phyloP scores from a whole-genome alignment of 345 rosid species.

The Syzygium jambos region DNA sequence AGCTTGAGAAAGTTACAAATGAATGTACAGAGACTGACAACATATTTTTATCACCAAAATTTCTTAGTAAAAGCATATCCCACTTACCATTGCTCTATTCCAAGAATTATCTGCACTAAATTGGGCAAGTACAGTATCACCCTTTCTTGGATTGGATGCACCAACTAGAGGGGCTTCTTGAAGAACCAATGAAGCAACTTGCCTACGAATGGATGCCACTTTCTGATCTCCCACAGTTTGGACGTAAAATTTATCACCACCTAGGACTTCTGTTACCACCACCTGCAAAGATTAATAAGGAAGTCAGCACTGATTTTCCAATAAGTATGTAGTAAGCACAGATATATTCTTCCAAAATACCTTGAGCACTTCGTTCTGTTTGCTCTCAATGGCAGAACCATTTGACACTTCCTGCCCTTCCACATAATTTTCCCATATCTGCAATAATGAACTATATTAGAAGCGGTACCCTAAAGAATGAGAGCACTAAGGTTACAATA shows the following conservation, averaged over 20 bases:
- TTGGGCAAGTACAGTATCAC: constrained; percentile 90
- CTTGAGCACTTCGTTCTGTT: constrained; percentile 83
- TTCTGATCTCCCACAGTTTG: constrained; percentile 78
- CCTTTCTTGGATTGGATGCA: constrained; percentile 77
- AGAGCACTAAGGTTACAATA: background rate
- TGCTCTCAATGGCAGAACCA: constrained; percentile 59
- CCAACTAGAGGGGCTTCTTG: constrained; percentile 78
- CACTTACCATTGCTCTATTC: constrained; percentile 93
- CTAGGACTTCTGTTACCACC: constrained; percentile 81
- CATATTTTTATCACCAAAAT: background rate
- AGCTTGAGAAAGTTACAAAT: background rate
- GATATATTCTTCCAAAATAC: constrained; percentile 15
- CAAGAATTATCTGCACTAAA: constrained; percentile 93
- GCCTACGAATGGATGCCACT: constrained; percentile 71
- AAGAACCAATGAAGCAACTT: constrained; percentile 63
- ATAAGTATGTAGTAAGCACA: background rate
- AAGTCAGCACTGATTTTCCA: background rate
- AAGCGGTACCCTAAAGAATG: background rate
- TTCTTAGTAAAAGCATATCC: background rate
- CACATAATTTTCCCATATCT: constrained; percentile 98
- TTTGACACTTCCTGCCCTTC: constrained; percentile 90
- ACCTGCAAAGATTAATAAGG: constrained; percentile 38
- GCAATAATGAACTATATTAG: constrained; percentile 6
- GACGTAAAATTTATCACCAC: constrained; percentile 84
- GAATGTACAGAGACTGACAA: background rate